Percentiles rank a stretch among this genome's conserved stretches.
These are phyloP conservation scores for Drechslerella coelobrocha DNA, from an alignment of 2,329 filamentous ascomycete genomes.

Conservation along the genomic window DNA sequence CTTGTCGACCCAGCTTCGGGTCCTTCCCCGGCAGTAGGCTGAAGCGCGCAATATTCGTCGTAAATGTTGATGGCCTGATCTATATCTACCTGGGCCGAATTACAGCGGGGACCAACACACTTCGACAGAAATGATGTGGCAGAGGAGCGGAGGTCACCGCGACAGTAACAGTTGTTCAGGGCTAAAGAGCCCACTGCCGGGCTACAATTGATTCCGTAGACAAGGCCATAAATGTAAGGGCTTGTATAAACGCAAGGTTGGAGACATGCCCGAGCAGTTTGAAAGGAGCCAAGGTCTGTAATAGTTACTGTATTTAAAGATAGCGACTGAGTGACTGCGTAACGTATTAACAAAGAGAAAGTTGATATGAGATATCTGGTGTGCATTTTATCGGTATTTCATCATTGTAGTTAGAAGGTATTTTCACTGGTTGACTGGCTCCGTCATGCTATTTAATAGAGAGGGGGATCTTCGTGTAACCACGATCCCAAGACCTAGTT, in stretches of 20 bases:
- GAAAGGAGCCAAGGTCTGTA: slow-evolving; percentile 1
- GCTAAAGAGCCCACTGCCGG: neutral
- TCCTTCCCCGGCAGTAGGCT: too few relatives aligned
- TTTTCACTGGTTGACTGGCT: neutral
- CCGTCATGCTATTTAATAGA: slow-evolving; percentile 6
- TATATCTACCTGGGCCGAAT: slow-evolving; percentile 8
- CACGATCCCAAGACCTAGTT: too few relatives aligned
- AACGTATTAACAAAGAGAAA: neutral
- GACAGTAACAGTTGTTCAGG: slow-evolving; percentile 8
- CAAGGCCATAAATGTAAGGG: neutral
- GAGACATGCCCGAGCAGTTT: slow-evolving; percentile 1
- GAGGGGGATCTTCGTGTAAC: neutral
- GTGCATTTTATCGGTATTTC: neutral
- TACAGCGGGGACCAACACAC: slow-evolving; percentile 8
- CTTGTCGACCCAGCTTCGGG: neutral
- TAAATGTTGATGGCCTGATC: slow-evolving; percentile 9
- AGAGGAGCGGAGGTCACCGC: slow-evolving; percentile 1
- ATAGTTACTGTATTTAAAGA: neutral
- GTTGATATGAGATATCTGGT: neutral
- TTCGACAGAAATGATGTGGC: slow-evolving; percentile 5
- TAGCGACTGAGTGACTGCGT: neutral
- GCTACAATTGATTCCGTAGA: slow-evolving; percentile 6
- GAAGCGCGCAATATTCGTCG: slow-evolving; percentile 2
- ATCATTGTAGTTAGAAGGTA: neutral
- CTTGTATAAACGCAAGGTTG: slow-evolving; percentile 4